Evolutionary conservation across 2,329 filamentous ascomycete genomes (phyloP).

Genomic region (Colletotrichum lentis): DNA sequence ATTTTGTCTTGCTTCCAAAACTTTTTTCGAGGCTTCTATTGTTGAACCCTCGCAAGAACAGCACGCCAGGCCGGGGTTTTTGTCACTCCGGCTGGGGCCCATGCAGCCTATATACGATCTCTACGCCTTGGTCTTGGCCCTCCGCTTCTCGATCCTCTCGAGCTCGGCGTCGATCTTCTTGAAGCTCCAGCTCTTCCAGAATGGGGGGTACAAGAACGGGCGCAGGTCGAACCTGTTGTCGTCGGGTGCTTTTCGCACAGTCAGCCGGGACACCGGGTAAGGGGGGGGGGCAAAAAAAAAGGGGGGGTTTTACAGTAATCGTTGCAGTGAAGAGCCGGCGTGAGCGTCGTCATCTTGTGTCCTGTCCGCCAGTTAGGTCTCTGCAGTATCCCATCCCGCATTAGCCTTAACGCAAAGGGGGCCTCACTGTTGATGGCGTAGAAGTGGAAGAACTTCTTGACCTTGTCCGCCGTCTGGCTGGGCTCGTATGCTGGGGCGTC

Average conservation of each 20-base stretch:
- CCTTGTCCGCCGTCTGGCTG: constrained; percentile 51
- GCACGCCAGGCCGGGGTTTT: too few species aligned
- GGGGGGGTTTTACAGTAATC: constrained; percentile 30
- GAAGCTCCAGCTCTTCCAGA: constrained; percentile 49
- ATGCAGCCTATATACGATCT: too few species aligned
- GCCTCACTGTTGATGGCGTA: constrained; percentile 63
- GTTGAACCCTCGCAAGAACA: too few species aligned
- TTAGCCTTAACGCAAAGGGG: too few species aligned
- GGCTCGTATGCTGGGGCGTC: constrained; percentile 47
- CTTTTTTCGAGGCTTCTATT: neutral
- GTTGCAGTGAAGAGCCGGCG: constrained; percentile 37
- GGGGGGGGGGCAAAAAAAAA: neutral
- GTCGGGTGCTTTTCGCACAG: constrained; percentile 39
- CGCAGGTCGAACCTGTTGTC: constrained; percentile 44
- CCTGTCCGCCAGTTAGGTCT: constrained; percentile 15
- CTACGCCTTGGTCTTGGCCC: constrained; percentile 24
- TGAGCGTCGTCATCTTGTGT: constrained; percentile 39
- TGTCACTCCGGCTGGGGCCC: too few species aligned
- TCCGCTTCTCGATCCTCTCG: constrained; percentile 45
- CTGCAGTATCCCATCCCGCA: too few species aligned
- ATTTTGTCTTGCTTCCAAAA: neutral
- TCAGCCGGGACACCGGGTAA: neutral
- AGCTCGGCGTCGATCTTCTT: constrained; percentile 52
- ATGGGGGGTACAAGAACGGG: constrained; percentile 45
- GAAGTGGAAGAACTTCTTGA: constrained; percentile 58